Evolutionary conservation across 1,284 basidiomycete species (phyloP).

Genomic region (Irpex lacteus): DNA sequence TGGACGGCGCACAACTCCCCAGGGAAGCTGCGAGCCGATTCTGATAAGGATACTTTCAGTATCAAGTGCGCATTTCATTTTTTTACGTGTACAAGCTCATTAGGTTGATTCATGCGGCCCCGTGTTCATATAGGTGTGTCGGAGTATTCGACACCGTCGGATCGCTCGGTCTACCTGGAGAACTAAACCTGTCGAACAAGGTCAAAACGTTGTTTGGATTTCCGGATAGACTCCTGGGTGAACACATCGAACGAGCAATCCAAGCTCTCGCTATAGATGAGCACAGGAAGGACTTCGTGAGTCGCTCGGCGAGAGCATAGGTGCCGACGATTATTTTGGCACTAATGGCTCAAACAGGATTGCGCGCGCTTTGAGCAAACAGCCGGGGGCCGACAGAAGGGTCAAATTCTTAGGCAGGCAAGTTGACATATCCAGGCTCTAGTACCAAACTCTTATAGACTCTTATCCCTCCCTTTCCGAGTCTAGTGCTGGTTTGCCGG

Average conservation of each 20-base stretch:
- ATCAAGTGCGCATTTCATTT: slow-evolving; percentile 47
- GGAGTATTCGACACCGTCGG: slow-evolving; percentile 77
- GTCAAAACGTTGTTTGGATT: slow-evolving; percentile 59
- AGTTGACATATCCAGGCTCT: slow-evolving; percentile 14
- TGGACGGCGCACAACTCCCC: slow-evolving; percentile 50
- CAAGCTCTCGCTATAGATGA: slow-evolving; percentile 70
- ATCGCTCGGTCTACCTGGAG: slow-evolving; percentile 63
- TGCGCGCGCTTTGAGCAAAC: slow-evolving; percentile 64
- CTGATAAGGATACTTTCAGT: slow-evolving; percentile 46
- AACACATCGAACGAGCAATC: slow-evolving; percentile 62
- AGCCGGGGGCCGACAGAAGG: slow-evolving; percentile 45
- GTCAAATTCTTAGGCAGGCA: slow-evolving; percentile 63
- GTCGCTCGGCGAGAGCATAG: slow-evolving; percentile 20
- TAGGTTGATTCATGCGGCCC: slow-evolving; percentile 7
- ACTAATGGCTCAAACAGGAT: slow-evolving; percentile 34
- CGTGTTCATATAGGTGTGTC: slow-evolving; percentile 45
- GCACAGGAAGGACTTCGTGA: slow-evolving; percentile 61
- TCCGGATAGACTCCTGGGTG: slow-evolving; percentile 52
- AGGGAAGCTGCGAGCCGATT: slow-evolving; percentile 50
- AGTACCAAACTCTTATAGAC: slow-evolving; percentile 11
- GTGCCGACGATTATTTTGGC: neutral
- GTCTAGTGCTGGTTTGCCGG: slow-evolving; percentile 67
- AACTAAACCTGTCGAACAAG: slow-evolving; percentile 43
- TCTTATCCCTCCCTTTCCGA: neutral
- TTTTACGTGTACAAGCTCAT: neutral